Evolutionary conservation across 2,329 filamentous ascomycete species (phyloP).

Genomic region (Sclerotinia glacialis): DNA sequence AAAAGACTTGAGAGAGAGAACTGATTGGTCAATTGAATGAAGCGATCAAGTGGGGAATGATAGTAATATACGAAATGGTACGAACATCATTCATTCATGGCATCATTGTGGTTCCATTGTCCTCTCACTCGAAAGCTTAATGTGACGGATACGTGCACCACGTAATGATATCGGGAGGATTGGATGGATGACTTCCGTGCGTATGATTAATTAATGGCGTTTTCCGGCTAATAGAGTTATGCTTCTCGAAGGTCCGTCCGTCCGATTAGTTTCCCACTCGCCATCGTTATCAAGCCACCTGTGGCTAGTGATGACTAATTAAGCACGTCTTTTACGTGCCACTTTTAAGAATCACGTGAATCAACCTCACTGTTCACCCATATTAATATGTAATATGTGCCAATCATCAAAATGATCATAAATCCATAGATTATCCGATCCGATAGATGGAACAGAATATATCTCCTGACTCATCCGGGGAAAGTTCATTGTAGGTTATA

Average conservation of each 20-base stretch:
- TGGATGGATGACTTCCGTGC: not conserved
- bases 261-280: no score
- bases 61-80: not conserved
- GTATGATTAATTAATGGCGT: no score
- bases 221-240: no score
- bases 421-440: not conserved
- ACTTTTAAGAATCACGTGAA: slow-evolving; percentile 9
- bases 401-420: not conserved
- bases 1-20: not conserved
- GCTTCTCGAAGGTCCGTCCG: no score
- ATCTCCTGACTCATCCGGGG: not conserved
- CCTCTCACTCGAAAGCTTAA: not conserved
- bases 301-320: not conserved
- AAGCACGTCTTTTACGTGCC: slow-evolving; percentile 2
- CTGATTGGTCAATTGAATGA: not conserved
- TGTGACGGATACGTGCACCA: no score
- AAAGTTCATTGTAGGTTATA: not conserved
- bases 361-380: not conserved
- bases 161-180: no score
- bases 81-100: not conserved
- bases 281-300: not conserved
- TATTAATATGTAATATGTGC: not conserved
- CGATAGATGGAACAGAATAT: not conserved
- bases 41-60: not conserved
- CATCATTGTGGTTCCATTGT: not conserved